phyloP scores from a whole-genome alignment of 805 yeast species.

The Isabelozyma heimii region DNA sequence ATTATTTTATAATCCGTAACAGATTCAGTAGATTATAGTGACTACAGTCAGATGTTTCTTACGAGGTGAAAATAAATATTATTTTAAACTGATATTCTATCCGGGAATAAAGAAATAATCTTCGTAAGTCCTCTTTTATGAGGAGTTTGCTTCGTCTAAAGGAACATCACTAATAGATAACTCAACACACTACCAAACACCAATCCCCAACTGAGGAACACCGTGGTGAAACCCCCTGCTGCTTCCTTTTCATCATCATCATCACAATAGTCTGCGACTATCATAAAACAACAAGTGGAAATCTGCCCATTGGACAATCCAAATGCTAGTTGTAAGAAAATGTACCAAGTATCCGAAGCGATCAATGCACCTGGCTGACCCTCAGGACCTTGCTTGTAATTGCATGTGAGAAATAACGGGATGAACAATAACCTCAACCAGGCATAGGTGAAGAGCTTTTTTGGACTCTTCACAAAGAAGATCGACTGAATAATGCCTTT shows the following conservation, averaged over 20 bases:
- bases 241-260: constrained; percentile 76
- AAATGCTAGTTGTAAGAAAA: constrained; percentile 68
- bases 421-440: constrained; percentile 55
- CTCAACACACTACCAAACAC: constrained; percentile 77
- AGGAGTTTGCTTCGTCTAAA: constrained; percentile 10
- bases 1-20: no score
- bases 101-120: no score
- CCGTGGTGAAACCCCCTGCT: constrained; percentile 90
- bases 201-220: constrained; percentile 75
- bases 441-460: constrained; percentile 51
- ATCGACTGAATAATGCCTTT: constrained; percentile 10
- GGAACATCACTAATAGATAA: constrained; percentile 54
- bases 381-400: constrained; percentile 41
- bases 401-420: constrained; percentile 72
- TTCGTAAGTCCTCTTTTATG: background rate
- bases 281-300: constrained; percentile 76
- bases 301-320: constrained; percentile 90
- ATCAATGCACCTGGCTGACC: constrained; percentile 37
- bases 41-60: no score
- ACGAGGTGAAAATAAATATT: no score
- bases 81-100: no score
- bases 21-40: no score
- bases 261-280: constrained; percentile 58
- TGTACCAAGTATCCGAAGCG: constrained; percentile 64
- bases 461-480: constrained; percentile 39